Evolutionary conservation across 1,284 basidiomycete genomes (phyloP).

Genomic region (Pseudomicrostroma phylloplanum): DNA sequence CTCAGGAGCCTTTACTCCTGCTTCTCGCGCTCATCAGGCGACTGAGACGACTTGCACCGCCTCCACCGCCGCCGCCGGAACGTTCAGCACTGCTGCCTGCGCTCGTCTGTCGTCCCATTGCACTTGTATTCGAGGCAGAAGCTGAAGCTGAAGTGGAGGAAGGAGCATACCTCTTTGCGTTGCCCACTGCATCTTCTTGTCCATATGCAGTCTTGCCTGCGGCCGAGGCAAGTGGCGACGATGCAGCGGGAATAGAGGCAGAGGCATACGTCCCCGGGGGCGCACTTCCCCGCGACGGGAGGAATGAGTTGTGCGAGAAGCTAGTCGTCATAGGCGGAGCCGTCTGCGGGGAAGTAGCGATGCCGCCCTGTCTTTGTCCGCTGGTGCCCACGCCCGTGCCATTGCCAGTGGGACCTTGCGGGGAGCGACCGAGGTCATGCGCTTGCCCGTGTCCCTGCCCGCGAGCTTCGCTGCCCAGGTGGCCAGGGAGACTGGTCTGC

Average conservation of each 20-base stretch:
- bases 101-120: neutral
- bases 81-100: neutral
- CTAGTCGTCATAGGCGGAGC: too few species aligned
- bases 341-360: too few species aligned
- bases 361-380: neutral
- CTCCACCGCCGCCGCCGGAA: neutral
- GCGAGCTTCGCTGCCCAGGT: too few species aligned
- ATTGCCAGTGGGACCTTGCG: neutral
- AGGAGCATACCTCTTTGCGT: neutral
- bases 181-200: neutral
- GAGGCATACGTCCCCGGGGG: too few species aligned
- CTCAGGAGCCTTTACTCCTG: neutral
- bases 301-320: too few species aligned
- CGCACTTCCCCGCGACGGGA: too few species aligned
- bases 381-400: too few species aligned
- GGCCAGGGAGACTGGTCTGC: constrained; percentile 12
- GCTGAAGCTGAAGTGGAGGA: neutral
- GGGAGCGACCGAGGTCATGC: neutral
- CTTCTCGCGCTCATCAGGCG: neutral
- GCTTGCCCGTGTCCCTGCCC: neutral
- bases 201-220: neutral
- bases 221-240: too few species aligned
- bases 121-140: too few species aligned
- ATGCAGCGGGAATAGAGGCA: too few species aligned
- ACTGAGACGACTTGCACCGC: neutral